Evolutionary conservation across 805 yeast species (phyloP).

Genomic region (Yamadazyma tumulicola): DNA sequence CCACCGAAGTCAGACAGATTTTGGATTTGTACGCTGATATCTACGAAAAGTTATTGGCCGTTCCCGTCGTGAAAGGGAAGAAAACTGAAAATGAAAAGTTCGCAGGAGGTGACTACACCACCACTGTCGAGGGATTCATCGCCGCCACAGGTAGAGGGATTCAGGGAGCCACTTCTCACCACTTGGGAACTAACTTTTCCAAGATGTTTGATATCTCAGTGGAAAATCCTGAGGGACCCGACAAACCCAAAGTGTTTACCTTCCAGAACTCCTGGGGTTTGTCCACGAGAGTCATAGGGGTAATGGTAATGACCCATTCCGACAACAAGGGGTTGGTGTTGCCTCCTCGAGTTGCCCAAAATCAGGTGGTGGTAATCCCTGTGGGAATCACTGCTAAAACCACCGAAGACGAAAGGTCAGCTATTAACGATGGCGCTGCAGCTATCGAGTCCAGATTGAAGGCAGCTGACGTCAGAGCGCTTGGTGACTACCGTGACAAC

Average conservation of each 20-base stretch:
- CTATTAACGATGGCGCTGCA: conserved; percentile 67
- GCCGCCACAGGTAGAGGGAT: conserved; percentile 99
- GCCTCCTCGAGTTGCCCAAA: conserved; percentile 95
- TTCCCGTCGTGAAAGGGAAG: conserved; percentile 91
- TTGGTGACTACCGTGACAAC: conserved; percentile 86
- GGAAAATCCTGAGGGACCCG: conserved; percentile 90
- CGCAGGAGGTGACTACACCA: conserved; percentile 96
- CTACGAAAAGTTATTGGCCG: conserved; percentile 91
- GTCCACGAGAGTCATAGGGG: conserved; percentile 98
- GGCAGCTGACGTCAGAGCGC: conserved; percentile 65
- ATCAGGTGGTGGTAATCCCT: conserved; percentile 89
- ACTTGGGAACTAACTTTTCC: conserved; percentile 96
- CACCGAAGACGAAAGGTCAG: conserved; percentile 65
- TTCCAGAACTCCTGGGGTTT: conserved; percentile 99
- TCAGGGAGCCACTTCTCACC: conserved; percentile 98
- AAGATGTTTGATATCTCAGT: conserved; percentile 96
- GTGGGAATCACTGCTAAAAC: conserved; percentile 92
- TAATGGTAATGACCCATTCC: conserved; percentile 98
- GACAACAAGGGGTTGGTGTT: conserved; percentile 97
- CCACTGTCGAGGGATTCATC: conserved; percentile 94
- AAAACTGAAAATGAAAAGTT: conserved; percentile 98
- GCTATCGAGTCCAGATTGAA: conserved; percentile 61
- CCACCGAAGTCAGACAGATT: conserved; percentile 78
- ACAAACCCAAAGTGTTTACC: conserved; percentile 80
- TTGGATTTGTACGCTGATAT: conserved; percentile 81